These are phyloP conservation scores for Neospora caninum DNA, from an alignment of 169 alveolate genomes.

Conservation along the genomic window DNA sequence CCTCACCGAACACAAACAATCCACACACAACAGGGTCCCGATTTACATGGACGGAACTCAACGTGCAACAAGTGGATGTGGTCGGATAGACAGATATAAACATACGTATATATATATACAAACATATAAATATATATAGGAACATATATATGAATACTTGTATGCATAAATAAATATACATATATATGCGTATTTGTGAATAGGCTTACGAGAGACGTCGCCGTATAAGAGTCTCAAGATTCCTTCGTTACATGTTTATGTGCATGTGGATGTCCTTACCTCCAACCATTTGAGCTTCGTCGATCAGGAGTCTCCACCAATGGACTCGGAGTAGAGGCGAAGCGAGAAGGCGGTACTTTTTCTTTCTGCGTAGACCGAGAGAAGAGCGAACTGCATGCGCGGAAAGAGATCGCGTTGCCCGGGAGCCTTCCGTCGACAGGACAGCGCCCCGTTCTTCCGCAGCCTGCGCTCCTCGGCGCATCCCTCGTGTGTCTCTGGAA, in stretches of 20 bases:
- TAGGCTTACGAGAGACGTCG: no score
- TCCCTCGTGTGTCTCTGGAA: background rate
- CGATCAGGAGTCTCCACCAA: slow-evolving; percentile 79
- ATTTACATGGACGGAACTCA: no score
- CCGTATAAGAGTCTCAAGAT: no score
- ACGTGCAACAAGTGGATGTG: no score
- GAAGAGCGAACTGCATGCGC: background rate
- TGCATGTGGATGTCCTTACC: slow-evolving; percentile 61
- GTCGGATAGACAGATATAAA: no score
- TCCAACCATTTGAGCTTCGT: slow-evolving; percentile 79
- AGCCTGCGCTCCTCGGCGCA: background rate
- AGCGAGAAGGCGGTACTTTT: slow-evolving; percentile 71
- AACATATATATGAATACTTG: background rate
- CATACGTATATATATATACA: background rate
- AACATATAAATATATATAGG: background rate
- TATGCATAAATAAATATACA: no score
- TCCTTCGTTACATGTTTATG: no score
- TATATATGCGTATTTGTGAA: no score
- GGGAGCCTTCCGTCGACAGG: background rate
- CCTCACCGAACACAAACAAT: no score
- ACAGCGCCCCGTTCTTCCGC: background rate
- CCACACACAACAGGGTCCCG: no score
- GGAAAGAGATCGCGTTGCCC: background rate
- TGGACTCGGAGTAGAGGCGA: slow-evolving; percentile 70
- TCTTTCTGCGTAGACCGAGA: slow-evolving; percentile 42